These are phyloP conservation scores for Neoarthrinium moseri DNA, from an alignment of 2,329 filamentous ascomycete species.

Conservation along the genomic window DNA sequence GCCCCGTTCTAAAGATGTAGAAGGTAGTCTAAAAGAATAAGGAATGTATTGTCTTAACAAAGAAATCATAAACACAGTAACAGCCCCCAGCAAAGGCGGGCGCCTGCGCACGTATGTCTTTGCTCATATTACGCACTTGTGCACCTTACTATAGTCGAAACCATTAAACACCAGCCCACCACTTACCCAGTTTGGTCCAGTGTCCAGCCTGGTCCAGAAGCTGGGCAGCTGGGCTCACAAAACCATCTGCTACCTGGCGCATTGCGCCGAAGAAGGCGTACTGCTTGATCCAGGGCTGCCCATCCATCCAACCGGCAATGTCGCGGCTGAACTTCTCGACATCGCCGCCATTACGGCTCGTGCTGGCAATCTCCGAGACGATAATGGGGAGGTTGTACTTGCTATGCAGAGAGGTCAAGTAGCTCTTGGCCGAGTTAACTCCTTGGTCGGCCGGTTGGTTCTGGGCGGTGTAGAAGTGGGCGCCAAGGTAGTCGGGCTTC, in stretches of 20 bases:
- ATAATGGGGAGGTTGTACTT: conserved; percentile 28
- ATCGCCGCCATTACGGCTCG: conserved; percentile 31
- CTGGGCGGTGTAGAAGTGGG: conserved; percentile 8
- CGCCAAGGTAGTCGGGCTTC: conserved; percentile 5
- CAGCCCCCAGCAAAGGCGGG: too few species aligned
- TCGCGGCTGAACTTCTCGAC: conserved; percentile 37
- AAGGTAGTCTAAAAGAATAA: too few species aligned
- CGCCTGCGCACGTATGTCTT: too few species aligned
- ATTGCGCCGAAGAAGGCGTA: conserved; percentile 45
- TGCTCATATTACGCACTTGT: too few species aligned
- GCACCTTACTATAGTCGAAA: too few species aligned
- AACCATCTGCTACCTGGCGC: conserved; percentile 37
- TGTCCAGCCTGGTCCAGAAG: conserved; percentile 40
- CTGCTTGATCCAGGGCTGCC: conserved; percentile 37
- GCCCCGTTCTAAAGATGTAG: too few species aligned
- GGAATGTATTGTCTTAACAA: too few species aligned
- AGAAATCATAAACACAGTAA: too few species aligned
- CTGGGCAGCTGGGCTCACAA: conserved; percentile 44
- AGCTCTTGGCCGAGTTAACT: not conserved
- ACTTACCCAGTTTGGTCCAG: conserved; percentile 33
- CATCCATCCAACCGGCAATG: conserved; percentile 41
- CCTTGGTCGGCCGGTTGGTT: conserved; percentile 4
- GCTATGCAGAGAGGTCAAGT: conserved; percentile 17
- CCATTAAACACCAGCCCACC: too few species aligned
- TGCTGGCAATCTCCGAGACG: conserved; percentile 40